Percentiles rank a stretch among this genome's conserved stretches.
Conservation (phyloP, 805 yeast species). For the Monosporozyma servazzii region DNA sequence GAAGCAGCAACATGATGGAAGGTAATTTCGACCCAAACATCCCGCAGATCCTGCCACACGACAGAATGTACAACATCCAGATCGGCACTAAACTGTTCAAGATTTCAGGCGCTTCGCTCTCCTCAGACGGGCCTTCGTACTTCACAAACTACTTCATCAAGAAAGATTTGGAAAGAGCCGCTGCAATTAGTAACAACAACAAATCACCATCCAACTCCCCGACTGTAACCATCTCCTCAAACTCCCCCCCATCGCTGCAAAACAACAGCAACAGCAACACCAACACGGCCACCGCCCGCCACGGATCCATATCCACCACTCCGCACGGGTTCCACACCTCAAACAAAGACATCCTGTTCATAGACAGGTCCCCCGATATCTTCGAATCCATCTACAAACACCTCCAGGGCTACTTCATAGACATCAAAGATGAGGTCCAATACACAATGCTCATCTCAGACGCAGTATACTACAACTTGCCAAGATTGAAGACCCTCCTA, state of each 20-base stretch:
- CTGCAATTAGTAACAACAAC: too few relatives aligned
- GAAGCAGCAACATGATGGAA: conserved; percentile 1
- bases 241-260: too few relatives aligned
- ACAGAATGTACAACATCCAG: conserved; percentile 57
- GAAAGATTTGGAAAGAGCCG: conserved; percentile 1
- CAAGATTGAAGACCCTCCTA: conserved; percentile 42
- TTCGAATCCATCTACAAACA: conserved; percentile 62
- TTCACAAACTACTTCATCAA: conserved; percentile 60
- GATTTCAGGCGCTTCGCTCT: conserved; percentile 70
- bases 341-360: conserved; percentile 34
- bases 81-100: conserved; percentile 54
- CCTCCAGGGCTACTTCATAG: conserved; percentile 70
- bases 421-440: conserved; percentile 49
- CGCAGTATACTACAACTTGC: conserved; percentile 60
- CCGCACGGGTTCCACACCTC: not conserved
- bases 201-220: too few relatives aligned
- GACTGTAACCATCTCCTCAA: too few relatives aligned
- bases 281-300: too few relatives aligned
- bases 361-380: conserved; percentile 66
- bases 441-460: conserved; percentile 59
- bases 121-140: conserved; percentile 82
- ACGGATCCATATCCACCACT: not conserved
- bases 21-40: conserved; percentile 14
- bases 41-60: conserved; percentile 47
- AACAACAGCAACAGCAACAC: too few relatives aligned